Percentiles rank a stretch among this genome's conserved stretches.
These are phyloP conservation scores for Proliferodiscus dingleyae DNA, from an alignment of 2,329 filamentous ascomycete species.

Conservation along the genomic window DNA sequence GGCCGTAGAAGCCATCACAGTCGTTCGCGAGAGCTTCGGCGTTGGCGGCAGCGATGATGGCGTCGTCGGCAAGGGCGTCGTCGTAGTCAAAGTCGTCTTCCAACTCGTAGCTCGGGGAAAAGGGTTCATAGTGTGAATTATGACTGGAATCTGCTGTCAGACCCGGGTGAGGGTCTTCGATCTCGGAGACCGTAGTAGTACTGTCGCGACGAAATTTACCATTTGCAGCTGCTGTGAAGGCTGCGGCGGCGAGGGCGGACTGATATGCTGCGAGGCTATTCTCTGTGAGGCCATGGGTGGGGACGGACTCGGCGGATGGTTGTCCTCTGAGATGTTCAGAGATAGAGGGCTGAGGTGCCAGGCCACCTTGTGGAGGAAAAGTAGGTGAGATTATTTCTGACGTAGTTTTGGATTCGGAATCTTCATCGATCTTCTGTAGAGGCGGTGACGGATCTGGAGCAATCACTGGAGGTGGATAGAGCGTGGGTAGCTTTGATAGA, in stretches of 20 bases:
- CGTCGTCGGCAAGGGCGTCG: constrained; percentile 74
- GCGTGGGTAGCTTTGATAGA: constrained; percentile 25
- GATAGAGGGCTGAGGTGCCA: constrained; percentile 26
- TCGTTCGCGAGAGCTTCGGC: constrained; percentile 90
- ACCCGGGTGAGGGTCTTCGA: constrained; percentile 30
- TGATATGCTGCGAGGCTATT: constrained; percentile 69
- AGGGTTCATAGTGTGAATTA: constrained; percentile 30
- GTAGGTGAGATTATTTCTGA: constrained; percentile 5
- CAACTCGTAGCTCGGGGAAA: constrained; percentile 30
- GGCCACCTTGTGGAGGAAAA: constrained; percentile 2
- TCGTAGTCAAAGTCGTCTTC: constrained; percentile 49
- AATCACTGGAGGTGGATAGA: constrained; percentile 26
- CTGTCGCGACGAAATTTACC: constrained; percentile 66
- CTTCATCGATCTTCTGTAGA: constrained; percentile 10
- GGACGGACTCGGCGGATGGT: constrained; percentile 3
- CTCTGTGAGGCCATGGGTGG: constrained; percentile 41
- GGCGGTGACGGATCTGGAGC: constrained; percentile 16
- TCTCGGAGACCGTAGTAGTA: constrained; percentile 18
- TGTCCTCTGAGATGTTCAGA: constrained; percentile 5
- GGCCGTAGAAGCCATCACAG: constrained; percentile 88
- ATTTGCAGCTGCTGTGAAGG: constrained; percentile 68
- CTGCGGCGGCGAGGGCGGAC: constrained; percentile 76
- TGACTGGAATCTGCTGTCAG: constrained; percentile 39
- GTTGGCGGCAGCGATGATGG: constrained; percentile 91
- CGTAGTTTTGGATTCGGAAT: background rate